Percentiles rank a stretch among this genome's conserved stretches.
phyloP scores from a whole-genome alignment of 23 red algal species.

The Gracilariopsis chorda region DNA sequence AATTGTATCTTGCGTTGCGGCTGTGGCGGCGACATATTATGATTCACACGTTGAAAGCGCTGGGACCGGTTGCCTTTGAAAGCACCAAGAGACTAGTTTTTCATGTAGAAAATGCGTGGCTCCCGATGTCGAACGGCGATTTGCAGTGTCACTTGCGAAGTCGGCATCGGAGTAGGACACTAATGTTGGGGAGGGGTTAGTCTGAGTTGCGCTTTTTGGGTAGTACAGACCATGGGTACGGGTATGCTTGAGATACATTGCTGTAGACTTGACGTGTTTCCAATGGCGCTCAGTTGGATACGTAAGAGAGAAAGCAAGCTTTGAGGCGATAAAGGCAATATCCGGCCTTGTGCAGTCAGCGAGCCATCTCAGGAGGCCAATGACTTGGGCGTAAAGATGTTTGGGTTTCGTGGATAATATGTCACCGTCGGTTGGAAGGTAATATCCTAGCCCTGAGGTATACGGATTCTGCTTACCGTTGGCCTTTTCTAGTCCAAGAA shows the following conservation, averaged over 20 bases:
- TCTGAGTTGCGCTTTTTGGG: neutral
- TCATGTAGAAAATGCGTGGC: neutral
- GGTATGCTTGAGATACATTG: neutral
- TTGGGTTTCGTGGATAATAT: neutral
- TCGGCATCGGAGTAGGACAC: neutral
- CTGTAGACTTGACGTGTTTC: neutral
- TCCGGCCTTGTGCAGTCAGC: neutral
- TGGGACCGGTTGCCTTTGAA: neutral
- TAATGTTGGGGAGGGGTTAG: neutral
- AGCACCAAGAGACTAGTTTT: neutral
- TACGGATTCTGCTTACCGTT: neutral
- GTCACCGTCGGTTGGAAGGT: neutral
- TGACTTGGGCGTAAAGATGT: neutral
- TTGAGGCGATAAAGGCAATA: neutral
- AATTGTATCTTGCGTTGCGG: neutral
- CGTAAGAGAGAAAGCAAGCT: neutral
- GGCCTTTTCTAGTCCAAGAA: neutral
- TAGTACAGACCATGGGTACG: neutral
- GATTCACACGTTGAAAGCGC: conserved; percentile 22
- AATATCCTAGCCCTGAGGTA: neutral
- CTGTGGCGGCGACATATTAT: neutral
- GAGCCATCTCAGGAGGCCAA: neutral
- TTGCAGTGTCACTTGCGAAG: neutral
- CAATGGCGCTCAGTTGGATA: neutral
- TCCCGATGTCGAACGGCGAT: neutral